Conservation (phyloP, 2,329 filamentous ascomycete species). For the Penicillium sp. region DNA sequence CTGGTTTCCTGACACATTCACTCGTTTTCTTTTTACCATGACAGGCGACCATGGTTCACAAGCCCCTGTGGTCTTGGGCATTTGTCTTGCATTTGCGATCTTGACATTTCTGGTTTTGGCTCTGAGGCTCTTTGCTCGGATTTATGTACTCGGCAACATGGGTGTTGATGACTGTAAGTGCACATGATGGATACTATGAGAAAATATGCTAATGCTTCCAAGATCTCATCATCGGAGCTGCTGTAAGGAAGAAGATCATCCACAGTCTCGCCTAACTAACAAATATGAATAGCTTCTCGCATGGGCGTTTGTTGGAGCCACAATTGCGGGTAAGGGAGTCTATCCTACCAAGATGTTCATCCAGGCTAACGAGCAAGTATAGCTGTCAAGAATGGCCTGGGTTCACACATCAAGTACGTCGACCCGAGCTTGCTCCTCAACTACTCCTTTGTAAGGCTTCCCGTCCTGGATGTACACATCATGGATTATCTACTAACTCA, state of each 20-base stretch:
- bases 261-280: background rate
- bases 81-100: slow-evolving; percentile 40
- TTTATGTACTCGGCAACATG: slow-evolving; percentile 37
- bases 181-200: background rate
- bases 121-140: slow-evolving; percentile 42
- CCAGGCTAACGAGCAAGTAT: background rate
- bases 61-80: slow-evolving; percentile 34
- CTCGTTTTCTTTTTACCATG: slow-evolving; percentile 11
- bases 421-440: slow-evolving; percentile 11
- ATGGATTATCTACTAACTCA: background rate
- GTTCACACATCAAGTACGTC: slow-evolving; percentile 13
- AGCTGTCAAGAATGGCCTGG: slow-evolving; percentile 24
- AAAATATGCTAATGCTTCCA: background rate
- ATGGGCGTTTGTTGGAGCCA: slow-evolving; percentile 39
- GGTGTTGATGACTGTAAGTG: slow-evolving; percentile 33
- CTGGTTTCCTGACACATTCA: slow-evolving; percentile 1
- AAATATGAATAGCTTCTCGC: slow-evolving; percentile 28
- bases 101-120: slow-evolving; percentile 39
- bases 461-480: background rate
- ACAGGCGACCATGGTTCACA: slow-evolving; percentile 28
- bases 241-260: slow-evolving; percentile 23
- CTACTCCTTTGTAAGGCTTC: slow-evolving; percentile 21
- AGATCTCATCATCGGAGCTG: slow-evolving; percentile 34
- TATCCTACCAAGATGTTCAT: background rate
- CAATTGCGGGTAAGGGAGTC: slow-evolving; percentile 29